Conservation (phyloP, 2,329 filamentous ascomycete species). For the Cordyceps cateniannulata region DNA sequence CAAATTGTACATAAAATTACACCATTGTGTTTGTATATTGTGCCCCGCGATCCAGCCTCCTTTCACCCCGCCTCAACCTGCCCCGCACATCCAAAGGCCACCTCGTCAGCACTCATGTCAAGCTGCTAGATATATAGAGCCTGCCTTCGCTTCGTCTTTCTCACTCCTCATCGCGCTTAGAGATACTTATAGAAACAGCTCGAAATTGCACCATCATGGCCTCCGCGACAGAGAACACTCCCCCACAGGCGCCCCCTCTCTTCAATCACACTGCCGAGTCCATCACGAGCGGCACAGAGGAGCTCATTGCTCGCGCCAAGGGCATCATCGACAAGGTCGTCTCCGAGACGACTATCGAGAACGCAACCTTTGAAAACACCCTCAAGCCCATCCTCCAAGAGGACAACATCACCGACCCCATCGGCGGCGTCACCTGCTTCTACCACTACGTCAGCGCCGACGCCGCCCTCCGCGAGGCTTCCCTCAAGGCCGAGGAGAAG, state of each 20-base stretch:
- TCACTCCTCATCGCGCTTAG: too few relatives aligned
- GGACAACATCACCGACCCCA: constrained; percentile 58
- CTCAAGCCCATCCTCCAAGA: constrained; percentile 56
- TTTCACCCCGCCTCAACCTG: constrained; percentile 5
- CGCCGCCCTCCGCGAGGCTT: constrained; percentile 64
- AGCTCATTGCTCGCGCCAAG: constrained; percentile 57
- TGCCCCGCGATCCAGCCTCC: background rate
- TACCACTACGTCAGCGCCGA: constrained; percentile 75
- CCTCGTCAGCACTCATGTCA: background rate
- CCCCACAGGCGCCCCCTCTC: constrained; percentile 70
- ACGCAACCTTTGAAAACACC: constrained; percentile 48
- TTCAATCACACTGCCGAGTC: constrained; percentile 69
- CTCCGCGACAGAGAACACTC: constrained; percentile 24
- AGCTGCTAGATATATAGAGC: background rate
- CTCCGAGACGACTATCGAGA: constrained; percentile 45
- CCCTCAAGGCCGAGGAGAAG: constrained; percentile 67
- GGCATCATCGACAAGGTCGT: constrained; percentile 61
- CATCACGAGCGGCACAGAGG: constrained; percentile 61
- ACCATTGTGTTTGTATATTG: background rate
- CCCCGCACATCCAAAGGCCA: constrained; percentile 6
- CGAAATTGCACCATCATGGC: background rate
- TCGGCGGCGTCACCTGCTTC: constrained; percentile 64
- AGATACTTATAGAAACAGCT: background rate
- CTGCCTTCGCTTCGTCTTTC: background rate
- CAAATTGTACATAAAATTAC: background rate